Base-by-base conservation (phyloP, 2,329 filamentous ascomycete genomes). In the Lecanicillium sp. region DNA sequence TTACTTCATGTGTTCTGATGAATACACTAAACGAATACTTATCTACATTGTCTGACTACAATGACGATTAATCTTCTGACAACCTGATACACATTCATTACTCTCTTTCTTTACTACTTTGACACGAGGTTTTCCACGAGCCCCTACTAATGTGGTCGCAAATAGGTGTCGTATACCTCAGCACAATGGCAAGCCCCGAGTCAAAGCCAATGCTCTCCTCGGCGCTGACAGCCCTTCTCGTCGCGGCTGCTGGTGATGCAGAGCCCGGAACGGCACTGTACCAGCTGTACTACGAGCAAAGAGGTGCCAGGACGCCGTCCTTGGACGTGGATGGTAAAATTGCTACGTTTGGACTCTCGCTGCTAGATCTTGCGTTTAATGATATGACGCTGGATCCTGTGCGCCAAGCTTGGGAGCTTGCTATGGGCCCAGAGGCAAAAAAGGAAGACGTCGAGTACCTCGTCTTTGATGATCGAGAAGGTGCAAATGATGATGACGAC, bases 21-120 rank as follows among this genome's bases (percentile, higher is more conserved):
- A 95, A 72, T 64, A 65, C 75, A 43, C 65, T 62, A 65, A 70
- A 71, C 64, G 74, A 94, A 92, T 86, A 89, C 89, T 96, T 96
- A 96, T 95, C 90, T 95, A 96, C 90, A 95, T 96, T 96, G 88
- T 85, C 90, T 89, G 90, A 94, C 83, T 68, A 62, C 73, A 74
- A 67, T 94, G 89, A 94, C 80, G 88, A 92, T 74, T 74, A 71
- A 71, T 71, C 75, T 78, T 88, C 83, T 90, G 81, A 90, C 80
- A 86, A 81, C 68, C 87, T 94, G 87, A 94, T 78, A 65, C 68
- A 66, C 63, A 55, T 47, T 41, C 32, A 19, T 27, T 25, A 20
- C 54, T 40, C 22, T 45, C 38, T 45, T 29, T 33, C 29, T 20
- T 35, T 47, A 37, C 19, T 41, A 29, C 35, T 34, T 35, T 19